Conservation (phyloP, 2,329 filamentous ascomycete species). For the Fusarium nisikadoi region DNA sequence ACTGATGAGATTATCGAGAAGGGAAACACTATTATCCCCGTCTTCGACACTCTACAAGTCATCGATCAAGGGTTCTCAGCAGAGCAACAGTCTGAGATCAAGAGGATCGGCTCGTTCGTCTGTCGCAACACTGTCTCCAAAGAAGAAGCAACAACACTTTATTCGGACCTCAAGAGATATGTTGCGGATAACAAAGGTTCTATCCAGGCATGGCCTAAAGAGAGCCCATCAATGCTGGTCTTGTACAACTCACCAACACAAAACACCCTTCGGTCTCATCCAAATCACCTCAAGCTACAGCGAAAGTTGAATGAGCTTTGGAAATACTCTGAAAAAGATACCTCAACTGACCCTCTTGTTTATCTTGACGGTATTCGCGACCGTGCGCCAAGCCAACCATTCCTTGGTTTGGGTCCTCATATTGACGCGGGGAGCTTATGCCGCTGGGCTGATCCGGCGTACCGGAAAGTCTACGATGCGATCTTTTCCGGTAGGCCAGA, state of each 20-base stretch:
- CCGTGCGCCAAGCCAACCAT: conserved; percentile 39
- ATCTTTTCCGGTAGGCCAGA: neutral
- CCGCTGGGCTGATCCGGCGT: conserved; percentile 51
- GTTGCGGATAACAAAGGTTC: neutral
- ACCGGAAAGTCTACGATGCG: neutral
- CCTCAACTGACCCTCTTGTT: neutral
- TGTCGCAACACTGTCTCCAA: neutral
- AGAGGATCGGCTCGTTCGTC: neutral
- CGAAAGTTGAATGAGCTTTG: neutral
- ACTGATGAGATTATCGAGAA: neutral
- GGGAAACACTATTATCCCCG: neutral
- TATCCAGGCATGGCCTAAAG: conserved; percentile 7
- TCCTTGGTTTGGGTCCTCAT: conserved; percentile 55
- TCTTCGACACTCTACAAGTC: neutral
- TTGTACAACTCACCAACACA: neutral
- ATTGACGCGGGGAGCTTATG: conserved; percentile 56
- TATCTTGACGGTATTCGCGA: neutral
- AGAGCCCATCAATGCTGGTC: conserved; percentile 7
- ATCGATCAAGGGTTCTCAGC: neutral
- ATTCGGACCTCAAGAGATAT: neutral
- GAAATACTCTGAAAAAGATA: neutral
- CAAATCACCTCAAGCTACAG: neutral
- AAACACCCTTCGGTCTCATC: neutral
- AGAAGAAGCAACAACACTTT: neutral
- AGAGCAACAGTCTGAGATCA: neutral